Percentiles rank a stretch among this genome's conserved stretches.
phyloP scores from a whole-genome alignment of 345 rosid species.

The Melaleuca quinquenervia region DNA sequence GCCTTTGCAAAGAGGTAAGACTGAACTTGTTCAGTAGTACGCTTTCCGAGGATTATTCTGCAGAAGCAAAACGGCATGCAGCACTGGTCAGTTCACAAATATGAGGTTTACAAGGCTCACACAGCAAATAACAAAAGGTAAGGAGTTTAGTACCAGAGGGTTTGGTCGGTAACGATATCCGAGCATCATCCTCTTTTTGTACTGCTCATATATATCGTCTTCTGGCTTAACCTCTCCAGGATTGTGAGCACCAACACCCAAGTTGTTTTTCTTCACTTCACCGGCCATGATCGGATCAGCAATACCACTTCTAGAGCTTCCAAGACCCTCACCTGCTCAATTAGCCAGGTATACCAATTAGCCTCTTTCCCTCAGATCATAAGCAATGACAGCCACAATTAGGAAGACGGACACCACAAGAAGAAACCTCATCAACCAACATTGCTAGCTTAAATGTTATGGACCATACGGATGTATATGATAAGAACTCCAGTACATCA shows the following conservation, averaged over 20 bases:
- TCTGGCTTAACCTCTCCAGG: conserved; percentile 91
- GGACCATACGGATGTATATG: background rate
- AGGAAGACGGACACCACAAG: background rate
- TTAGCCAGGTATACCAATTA: background rate
- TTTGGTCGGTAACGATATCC: conserved; percentile 94
- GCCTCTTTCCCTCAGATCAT: background rate
- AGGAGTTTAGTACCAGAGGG: conserved; percentile 53
- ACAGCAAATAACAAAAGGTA: background rate
- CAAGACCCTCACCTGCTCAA: conserved; percentile 93
- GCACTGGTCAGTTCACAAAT: background rate
- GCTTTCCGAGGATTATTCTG: conserved; percentile 72
- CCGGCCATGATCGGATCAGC: conserved; percentile 93
- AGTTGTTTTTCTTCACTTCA: conserved; percentile 66
- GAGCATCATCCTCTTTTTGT: conserved; percentile 99
- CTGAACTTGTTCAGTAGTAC: conserved; percentile 28
- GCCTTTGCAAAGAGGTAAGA: background rate
- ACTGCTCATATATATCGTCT: conserved; percentile 97
- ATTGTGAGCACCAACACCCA: conserved; percentile 91
- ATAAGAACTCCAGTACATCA: background rate
- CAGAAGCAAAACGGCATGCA: background rate
- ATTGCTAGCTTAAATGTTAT: background rate
- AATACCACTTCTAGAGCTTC: conserved; percentile 83
- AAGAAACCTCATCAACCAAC: background rate
- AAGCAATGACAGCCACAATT: background rate
- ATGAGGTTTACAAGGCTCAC: background rate